Base-by-base conservation (phyloP, 1,284 basidiomycete genomes). In the Cryptococcus hybrid region DNA sequence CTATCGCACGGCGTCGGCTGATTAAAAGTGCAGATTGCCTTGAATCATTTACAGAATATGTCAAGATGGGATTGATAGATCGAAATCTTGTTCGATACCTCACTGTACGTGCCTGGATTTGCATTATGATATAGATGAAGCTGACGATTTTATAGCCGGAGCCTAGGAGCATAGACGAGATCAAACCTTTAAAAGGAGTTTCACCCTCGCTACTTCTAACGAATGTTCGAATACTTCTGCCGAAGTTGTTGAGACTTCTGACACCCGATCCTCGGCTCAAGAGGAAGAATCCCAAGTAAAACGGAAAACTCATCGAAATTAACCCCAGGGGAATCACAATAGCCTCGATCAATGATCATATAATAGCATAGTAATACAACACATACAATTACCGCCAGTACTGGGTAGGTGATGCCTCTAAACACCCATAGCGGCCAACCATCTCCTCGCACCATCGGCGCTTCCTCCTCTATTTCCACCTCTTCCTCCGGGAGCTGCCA, bases 401-500 rank as follows among this genome's bases (percentile, higher is more conserved):
- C 43, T 13, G 7, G n/a, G 7, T 7, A 30, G 46, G 34, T 46
- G 18, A 18, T 8, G 1, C 45, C 13, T 38, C 35, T 65, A 76
- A 3, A 77, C 73, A 2, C 75, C 75, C 35, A 77, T 74, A 15
- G 71, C 71, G 4, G 73, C 67, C 15, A 77, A 60, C 73, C 73
- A 77, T 12, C 68, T 58, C 52, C 70, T 60, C 3, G 73, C 63
- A 2, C 72, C 75, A 34, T 73, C 69, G 3, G 64, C 59, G 43
- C 65, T 63, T 5, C 69, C 70, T 37, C 65, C 65, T 18, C 18
- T 18, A 18, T 18, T 18, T 18, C 18, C 18, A 18, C 18, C 18
- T 40, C 68, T 51, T 8, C 46, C 54, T 9, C 61, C 50, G 1
- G 69, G 67, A 3, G 62, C 57, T 5, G 64, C 63, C 11, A 77